phyloP scores from a whole-genome alignment of 75 land plant genomes.

The Cryptomeria japonica region DNA sequence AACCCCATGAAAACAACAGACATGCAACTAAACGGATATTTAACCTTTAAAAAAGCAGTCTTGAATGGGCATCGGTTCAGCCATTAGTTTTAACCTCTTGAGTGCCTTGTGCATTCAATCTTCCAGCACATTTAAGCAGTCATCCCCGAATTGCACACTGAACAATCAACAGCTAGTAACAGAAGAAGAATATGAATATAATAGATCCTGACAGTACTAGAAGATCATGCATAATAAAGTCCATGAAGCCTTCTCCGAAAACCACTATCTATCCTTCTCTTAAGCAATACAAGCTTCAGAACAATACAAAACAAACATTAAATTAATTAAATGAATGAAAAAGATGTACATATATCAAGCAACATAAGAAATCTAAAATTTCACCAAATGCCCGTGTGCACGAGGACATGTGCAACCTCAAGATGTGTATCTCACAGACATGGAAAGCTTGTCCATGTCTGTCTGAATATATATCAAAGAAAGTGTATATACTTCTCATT shows the following conservation, averaged over 20 bases:
- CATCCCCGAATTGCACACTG: neutral
- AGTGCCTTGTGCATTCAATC: neutral
- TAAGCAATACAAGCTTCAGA: neutral
- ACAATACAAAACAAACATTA: neutral
- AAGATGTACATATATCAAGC: neutral
- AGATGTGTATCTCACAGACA: neutral
- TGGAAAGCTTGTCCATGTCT: neutral
- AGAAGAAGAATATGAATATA: neutral
- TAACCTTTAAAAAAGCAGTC: neutral
- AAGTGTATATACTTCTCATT: neutral
- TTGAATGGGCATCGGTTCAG: neutral
- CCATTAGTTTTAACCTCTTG: neutral
- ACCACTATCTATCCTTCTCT: neutral
- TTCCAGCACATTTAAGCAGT: neutral
- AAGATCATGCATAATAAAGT: neutral
- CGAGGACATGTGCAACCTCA: neutral
- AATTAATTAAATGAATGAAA: neutral
- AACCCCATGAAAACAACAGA: neutral
- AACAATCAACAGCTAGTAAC: neutral
- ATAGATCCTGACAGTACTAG: neutral
- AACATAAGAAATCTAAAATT: neutral
- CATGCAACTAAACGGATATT: neutral
- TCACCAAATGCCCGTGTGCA: neutral
- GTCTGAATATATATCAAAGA: neutral
- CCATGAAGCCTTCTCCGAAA: neutral